Percentiles rank a stretch among this genome's conserved stretches.
phyloP scores from a whole-genome alignment of 106 monocot genomes.

The Iris macrosiphon region DNA sequence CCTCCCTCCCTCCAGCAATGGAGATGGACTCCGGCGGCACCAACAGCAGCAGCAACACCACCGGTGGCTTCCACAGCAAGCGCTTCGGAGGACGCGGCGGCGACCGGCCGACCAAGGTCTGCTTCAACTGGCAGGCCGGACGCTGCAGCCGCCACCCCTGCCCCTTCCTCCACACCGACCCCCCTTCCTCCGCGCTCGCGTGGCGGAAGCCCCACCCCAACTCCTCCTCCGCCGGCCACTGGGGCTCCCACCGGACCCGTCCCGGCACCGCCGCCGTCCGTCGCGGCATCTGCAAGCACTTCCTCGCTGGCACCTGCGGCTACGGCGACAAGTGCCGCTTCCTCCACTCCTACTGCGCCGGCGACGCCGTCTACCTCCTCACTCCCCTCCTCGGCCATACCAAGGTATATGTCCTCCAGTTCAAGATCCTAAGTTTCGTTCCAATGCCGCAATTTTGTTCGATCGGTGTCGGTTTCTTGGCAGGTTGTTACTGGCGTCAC shows the following conservation, averaged over 20 bases:
- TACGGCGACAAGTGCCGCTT: constrained; percentile 62
- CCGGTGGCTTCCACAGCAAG: no score
- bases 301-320: constrained; percentile 34
- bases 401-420: not conserved
- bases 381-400: constrained; percentile 17
- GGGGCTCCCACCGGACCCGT: not conserved
- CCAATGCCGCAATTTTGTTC: not conserved
- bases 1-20: no score
- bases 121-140: constrained; percentile 15
- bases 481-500: constrained; percentile 76
- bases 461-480: not conserved
- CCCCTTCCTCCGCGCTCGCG: no score
- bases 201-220: not conserved
- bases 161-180: constrained; percentile 19
- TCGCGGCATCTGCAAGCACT: constrained; percentile 23
- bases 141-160: constrained; percentile 15
- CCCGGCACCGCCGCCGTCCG: not conserved
- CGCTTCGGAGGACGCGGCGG: not conserved
- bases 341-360: constrained; percentile 50
- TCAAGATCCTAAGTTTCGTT: no score
- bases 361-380: constrained; percentile 54
- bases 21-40: no score
- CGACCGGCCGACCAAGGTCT: constrained; percentile 8
- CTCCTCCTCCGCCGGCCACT: not conserved
- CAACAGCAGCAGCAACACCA: no score